phyloP scores from a whole-genome alignment of 345 rosid species.

The Rhodamnia argentea region DNA sequence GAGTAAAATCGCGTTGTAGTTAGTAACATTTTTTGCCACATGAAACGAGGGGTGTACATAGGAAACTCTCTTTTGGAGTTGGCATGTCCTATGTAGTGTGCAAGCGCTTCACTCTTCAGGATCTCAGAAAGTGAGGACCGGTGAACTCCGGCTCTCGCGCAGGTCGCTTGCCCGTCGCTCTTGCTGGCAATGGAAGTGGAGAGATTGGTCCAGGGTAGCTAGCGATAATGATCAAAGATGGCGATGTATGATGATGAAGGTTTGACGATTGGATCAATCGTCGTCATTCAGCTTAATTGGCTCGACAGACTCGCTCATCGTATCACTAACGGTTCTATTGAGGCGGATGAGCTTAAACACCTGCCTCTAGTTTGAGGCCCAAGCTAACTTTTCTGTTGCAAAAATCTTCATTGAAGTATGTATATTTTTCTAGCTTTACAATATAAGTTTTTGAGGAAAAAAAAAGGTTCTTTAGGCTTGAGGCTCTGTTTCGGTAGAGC shows the following conservation, averaged over 20 bases:
- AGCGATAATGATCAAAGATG: background rate
- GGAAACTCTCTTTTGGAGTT: background rate
- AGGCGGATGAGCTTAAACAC: background rate
- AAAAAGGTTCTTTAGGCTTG: background rate
- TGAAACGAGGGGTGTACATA: background rate
- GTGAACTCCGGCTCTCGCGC: background rate
- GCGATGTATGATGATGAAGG: background rate
- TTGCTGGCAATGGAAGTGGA: background rate
- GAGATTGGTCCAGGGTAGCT: background rate
- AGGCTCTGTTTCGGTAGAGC: background rate
- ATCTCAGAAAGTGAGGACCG: background rate
- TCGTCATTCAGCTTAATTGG: background rate
- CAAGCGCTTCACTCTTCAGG: background rate
- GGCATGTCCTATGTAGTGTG: background rate
- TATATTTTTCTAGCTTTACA: background rate
- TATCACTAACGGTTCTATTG: background rate
- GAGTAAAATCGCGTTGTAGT: background rate
- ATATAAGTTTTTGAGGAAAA: background rate
- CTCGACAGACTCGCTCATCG: background rate
- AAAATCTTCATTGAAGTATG: background rate
- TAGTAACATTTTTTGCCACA: background rate
- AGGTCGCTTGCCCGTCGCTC: background rate
- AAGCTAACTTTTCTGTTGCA: background rate
- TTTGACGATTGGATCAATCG: background rate
- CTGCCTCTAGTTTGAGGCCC: background rate